Evolutionary conservation across 2,329 filamentous ascomycete genomes (phyloP).

Genomic region (Colletotrichum graminicola): DNA sequence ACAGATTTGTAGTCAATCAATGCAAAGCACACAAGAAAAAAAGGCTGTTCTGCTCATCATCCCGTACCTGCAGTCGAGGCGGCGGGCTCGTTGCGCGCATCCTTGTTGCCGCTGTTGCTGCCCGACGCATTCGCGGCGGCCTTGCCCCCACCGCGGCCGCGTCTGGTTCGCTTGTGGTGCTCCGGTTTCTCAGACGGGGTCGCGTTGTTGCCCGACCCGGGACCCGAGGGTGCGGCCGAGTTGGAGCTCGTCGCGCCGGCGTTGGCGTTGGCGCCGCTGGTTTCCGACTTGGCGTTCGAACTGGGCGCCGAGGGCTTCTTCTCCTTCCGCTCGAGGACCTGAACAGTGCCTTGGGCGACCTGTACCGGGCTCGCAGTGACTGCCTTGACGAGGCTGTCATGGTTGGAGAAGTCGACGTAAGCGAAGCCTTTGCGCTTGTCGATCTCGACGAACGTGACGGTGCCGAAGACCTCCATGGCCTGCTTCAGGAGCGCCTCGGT

Average conservation of each 20-base stretch:
- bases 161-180: slow-evolving; percentile 44
- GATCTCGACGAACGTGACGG: slow-evolving; percentile 85
- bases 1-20: neutral
- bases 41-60: slow-evolving; percentile 18
- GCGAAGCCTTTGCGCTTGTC: slow-evolving; percentile 96
- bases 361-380: slow-evolving; percentile 84
- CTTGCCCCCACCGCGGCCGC: slow-evolving; percentile 45
- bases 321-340: slow-evolving; percentile 86
- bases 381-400: slow-evolving; percentile 79
- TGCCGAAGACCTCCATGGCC: slow-evolving; percentile 79
- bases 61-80: slow-evolving; percentile 36
- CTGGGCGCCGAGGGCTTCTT: slow-evolving; percentile 53
- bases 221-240: slow-evolving; percentile 19
- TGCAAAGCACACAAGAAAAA: neutral
- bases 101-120: slow-evolving; percentile 26
- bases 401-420: slow-evolving; percentile 87
- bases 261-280: slow-evolving; percentile 20
- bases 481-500: slow-evolving; percentile 84
- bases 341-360: slow-evolving; percentile 87
- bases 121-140: slow-evolving; percentile 35
- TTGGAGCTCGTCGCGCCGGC: slow-evolving; percentile 24
- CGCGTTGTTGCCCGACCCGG: slow-evolving; percentile 14
- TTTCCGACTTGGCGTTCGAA: slow-evolving; percentile 20
- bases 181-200: slow-evolving; percentile 43
- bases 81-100: slow-evolving; percentile 6